Conservation (phyloP, 257 asterid species). For the Scutellaria barbata region DNA sequence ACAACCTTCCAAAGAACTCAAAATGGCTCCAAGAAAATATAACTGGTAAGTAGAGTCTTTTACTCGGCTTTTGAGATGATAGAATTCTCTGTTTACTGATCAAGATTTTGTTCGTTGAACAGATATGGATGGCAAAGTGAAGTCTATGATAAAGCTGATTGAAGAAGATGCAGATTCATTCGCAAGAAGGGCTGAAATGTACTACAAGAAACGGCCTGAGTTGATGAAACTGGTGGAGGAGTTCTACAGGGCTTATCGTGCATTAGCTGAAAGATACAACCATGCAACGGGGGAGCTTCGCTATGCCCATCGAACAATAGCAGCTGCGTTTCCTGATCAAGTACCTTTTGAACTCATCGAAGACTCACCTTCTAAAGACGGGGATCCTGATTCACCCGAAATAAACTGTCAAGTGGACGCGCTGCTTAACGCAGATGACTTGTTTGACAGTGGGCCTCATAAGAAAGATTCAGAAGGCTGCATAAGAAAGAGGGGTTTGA, state of each 20-base stretch:
- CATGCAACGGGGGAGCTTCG: constrained; percentile 92
- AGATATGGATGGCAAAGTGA: constrained; percentile 93
- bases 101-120: constrained; percentile 28
- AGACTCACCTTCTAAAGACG: constrained; percentile 55
- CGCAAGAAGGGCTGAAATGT: constrained; percentile 94
- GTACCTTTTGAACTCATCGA: constrained; percentile 62
- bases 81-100: background rate
- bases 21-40: constrained; percentile 70
- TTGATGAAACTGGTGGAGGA: constrained; percentile 94
- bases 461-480: constrained; percentile 42
- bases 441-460: constrained; percentile 33
- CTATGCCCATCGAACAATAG: constrained; percentile 78
- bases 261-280: constrained; percentile 85
- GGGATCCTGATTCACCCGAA: constrained; percentile 50
- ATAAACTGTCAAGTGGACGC: constrained; percentile 33
- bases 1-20: constrained; percentile 64
- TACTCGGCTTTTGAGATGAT: background rate
- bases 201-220: constrained; percentile 92
- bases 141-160: constrained; percentile 88
- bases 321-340: constrained; percentile 84
- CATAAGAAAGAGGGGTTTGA: constrained; percentile 50
- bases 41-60: constrained; percentile 41
- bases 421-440: constrained; percentile 36
- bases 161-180: constrained; percentile 98
- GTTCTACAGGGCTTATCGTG: constrained; percentile 93